These are phyloP conservation scores for Paecilomyces dactylethromorphus DNA, from an alignment of 2,329 filamentous ascomycete genomes.

Conservation along the genomic window DNA sequence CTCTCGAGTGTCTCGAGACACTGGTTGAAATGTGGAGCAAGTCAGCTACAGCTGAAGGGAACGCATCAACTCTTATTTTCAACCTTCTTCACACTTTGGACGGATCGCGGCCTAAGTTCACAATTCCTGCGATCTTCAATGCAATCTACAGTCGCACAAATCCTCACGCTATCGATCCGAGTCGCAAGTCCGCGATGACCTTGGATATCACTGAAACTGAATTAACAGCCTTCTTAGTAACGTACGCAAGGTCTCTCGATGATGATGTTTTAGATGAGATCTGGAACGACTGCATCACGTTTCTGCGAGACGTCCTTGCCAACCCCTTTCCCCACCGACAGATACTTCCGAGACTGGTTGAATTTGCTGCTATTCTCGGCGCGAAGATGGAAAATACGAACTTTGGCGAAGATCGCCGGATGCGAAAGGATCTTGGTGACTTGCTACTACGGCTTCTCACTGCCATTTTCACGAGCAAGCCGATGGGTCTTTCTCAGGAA, in stretches of 20 bases:
- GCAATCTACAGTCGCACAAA: constrained; percentile 93
- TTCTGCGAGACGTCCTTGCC: constrained; percentile 78
- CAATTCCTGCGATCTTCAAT: constrained; percentile 90
- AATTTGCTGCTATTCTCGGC: constrained; percentile 83
- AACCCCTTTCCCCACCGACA: constrained; percentile 95
- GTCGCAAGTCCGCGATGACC: constrained; percentile 80
- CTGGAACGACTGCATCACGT: constrained; percentile 89
- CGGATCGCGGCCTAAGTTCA: constrained; percentile 82
- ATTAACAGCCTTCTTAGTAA: constrained; percentile 79
- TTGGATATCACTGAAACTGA: constrained; percentile 77
- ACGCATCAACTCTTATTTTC: constrained; percentile 62
- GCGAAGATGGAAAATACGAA: constrained; percentile 97
- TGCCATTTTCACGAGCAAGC: constrained; percentile 88
- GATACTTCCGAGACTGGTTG: constrained; percentile 74
- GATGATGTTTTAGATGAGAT: constrained; percentile 98
- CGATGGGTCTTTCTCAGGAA: constrained; percentile 64
- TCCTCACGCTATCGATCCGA: constrained; percentile 67
- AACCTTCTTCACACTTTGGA: constrained; percentile 86
- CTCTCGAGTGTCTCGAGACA: constrained; percentile 88
- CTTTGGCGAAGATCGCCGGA: constrained; percentile 87
- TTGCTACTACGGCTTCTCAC: constrained; percentile 81
- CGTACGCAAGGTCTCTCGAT: constrained; percentile 83
- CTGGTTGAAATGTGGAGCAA: constrained; percentile 76
- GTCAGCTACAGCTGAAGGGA: constrained; percentile 37
- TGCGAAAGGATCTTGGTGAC: constrained; percentile 85